phyloP scores from a whole-genome alignment of 1,139 yeast genomes.

The Sugiyamaella novakii region DNA sequence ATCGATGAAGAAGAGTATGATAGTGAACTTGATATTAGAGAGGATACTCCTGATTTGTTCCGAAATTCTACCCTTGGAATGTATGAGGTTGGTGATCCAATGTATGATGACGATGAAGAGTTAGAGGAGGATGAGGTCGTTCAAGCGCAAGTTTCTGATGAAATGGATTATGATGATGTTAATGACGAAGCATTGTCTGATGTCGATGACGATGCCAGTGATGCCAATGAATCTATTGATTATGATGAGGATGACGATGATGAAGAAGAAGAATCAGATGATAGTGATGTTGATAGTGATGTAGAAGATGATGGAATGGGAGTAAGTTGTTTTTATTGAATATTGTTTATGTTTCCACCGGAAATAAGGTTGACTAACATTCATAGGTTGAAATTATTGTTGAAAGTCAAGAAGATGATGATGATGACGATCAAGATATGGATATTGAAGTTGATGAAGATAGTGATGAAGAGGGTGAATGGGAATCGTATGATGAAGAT shows the following conservation, averaged over 20 bases:
- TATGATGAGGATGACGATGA: conserved; percentile 37
- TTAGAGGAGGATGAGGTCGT: conserved; percentile 36
- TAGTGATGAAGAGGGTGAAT: conserved; percentile 34
- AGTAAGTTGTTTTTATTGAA: no score
- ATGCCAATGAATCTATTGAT: conserved; percentile 27
- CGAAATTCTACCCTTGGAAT: conserved; percentile 88
- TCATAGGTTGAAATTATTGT: conserved; percentile 33
- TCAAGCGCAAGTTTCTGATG: conserved; percentile 33
- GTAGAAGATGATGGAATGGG: conserved; percentile 37
- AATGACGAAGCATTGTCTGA: conserved; percentile 41
- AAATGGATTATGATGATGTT: conserved; percentile 37
- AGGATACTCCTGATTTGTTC: conserved; percentile 81
- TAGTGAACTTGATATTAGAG: conserved; percentile 53
- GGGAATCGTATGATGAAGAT: conserved; percentile 38
- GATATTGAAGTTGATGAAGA: conserved; percentile 40
- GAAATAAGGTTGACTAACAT: background rate
- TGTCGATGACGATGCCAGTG: conserved; percentile 39
- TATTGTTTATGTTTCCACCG: conserved; percentile 18
- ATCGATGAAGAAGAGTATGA: conserved; percentile 48
- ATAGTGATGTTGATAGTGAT: conserved; percentile 41
- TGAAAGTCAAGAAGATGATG: conserved; percentile 40
- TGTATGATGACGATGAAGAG: conserved; percentile 58
- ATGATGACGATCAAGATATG: conserved; percentile 41
- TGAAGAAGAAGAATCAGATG: conserved; percentile 41
- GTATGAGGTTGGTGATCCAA: conserved; percentile 83